These are phyloP conservation scores for Ustilago loliicola DNA, from an alignment of 1,284 basidiomycete genomes.

Conservation along the genomic window DNA sequence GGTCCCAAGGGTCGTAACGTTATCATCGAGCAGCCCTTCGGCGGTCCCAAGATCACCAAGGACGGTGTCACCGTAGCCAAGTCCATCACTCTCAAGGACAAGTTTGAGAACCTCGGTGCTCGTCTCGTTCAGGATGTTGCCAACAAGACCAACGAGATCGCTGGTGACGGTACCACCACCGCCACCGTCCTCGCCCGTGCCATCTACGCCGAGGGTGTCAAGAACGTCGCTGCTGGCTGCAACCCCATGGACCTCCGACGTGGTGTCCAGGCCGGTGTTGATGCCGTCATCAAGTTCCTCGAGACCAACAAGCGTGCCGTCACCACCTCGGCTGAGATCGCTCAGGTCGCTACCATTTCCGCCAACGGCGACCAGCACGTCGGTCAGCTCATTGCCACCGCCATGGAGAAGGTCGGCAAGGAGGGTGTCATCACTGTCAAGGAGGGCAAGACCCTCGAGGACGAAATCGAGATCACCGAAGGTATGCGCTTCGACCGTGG, in stretches of 20 bases:
- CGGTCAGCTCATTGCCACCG: constrained; percentile 96
- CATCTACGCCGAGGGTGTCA: constrained; percentile 98
- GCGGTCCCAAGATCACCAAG: constrained; percentile 98
- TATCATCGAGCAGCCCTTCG: constrained; percentile 98
- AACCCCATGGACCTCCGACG: constrained; percentile 99
- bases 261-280: constrained; percentile 94
- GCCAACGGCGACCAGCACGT: constrained; percentile 96
- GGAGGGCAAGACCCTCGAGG: constrained; percentile 96
- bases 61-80: constrained; percentile 99
- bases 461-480: constrained; percentile 98
- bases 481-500: constrained; percentile 99
- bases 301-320: constrained; percentile 90
- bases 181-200: constrained; percentile 96
- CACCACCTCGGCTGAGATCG: constrained; percentile 97
- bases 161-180: constrained; percentile 98
- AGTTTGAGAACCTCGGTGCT: constrained; percentile 98
- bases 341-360: constrained; percentile 97
- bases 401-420: constrained; percentile 99
- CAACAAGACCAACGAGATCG: constrained; percentile 95
- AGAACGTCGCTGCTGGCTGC: constrained; percentile 98
- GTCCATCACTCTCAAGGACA: constrained; percentile 93
- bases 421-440: constrained; percentile 99
- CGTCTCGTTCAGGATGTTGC: constrained; percentile 97
- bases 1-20: constrained; percentile 99
- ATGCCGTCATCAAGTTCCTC: constrained; percentile 92